phyloP scores from a whole-genome alignment of 2,329 filamentous ascomycete species.

The Periconia sp. region DNA sequence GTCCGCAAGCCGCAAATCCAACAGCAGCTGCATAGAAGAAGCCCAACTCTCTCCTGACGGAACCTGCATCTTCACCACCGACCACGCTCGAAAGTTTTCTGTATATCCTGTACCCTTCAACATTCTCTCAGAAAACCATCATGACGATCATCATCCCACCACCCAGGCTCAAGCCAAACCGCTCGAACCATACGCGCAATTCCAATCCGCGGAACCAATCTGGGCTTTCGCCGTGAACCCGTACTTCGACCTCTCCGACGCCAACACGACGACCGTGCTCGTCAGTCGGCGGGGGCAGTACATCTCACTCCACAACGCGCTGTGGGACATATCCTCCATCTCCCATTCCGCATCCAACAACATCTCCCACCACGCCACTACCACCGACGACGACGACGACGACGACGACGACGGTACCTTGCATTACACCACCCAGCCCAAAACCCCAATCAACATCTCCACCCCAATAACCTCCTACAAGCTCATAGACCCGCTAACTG shows the following conservation, averaged over 20 bases:
- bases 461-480: conserved; percentile 54
- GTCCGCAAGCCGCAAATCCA: neutral
- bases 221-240: conserved; percentile 59
- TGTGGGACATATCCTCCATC: too few relatives aligned
- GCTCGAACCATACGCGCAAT: conserved; percentile 51
- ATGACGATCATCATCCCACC: conserved; percentile 3
- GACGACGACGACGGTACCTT: too few relatives aligned
- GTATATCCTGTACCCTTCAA: conserved; percentile 41
- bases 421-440: neutral
- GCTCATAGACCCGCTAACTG: conserved; percentile 56
- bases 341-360: too few relatives aligned
- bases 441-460: conserved; percentile 24
- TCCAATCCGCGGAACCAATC: conserved; percentile 52
- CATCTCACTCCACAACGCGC: conserved; percentile 58
- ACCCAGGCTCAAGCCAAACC: neutral
- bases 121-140: conserved; percentile 13
- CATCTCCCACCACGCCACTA: conserved; percentile 2
- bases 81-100: conserved; percentile 56
- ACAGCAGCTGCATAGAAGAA: conserved; percentile 32
- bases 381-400: neutral
- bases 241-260: conserved; percentile 54
- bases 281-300: conserved; percentile 57
- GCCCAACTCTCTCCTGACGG: conserved; percentile 53
- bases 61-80: conserved; percentile 58
- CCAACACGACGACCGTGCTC: conserved; percentile 54